Base-by-base conservation (phyloP, 441 rosid genomes). In the Gossypium aridum region DNA sequence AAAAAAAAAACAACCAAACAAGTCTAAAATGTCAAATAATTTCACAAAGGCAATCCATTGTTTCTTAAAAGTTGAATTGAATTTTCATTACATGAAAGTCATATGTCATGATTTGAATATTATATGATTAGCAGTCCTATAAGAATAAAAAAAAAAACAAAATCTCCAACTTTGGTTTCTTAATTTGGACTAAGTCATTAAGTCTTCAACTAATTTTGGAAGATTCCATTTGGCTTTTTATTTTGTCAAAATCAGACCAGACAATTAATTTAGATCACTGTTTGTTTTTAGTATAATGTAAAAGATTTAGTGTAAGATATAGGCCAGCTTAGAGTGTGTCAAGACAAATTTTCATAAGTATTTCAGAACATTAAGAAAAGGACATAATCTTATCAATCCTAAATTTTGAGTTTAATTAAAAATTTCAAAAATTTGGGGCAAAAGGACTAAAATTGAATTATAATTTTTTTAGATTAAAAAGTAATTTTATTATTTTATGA, bases 181-280 rank as follows among this genome's bases (percentile, higher is more conserved):
- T 43, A 26, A 43, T 3, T 57, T 71, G 61, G 75, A 78, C 76
- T 0, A 47, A 39, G 77, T 54, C 43, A 56, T 20, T 20, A 12
- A 59, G 61, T 56, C 61, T 17, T 56, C 56, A 8, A 22, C 16
- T 28, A 68, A 43, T 54, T 70, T 34, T 73, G 77, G 72, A 76
- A 54, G 10, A 54, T 72, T 72, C 26, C 53, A 5, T 28, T 72
- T 72, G 79, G 77, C 72, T 76, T 63, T 20, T 71, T 37, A 1
- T 9, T 54, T 39, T 19, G 7, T 57, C 63, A 8, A 43, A 26
- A 63, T 26, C 12, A 39, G 59, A 62, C 76, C 65, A 73, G 63
- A 14, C 7, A 45, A 43, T 43, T 45, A 9, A 49, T 51, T 67
- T 22, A 8, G 62, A 28, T 19, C 19, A 12, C 16, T 13, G 39